These are phyloP conservation scores for Aaosphaeria arxii DNA, from an alignment of 2,329 filamentous ascomycete genomes.

Conservation along the genomic window DNA sequence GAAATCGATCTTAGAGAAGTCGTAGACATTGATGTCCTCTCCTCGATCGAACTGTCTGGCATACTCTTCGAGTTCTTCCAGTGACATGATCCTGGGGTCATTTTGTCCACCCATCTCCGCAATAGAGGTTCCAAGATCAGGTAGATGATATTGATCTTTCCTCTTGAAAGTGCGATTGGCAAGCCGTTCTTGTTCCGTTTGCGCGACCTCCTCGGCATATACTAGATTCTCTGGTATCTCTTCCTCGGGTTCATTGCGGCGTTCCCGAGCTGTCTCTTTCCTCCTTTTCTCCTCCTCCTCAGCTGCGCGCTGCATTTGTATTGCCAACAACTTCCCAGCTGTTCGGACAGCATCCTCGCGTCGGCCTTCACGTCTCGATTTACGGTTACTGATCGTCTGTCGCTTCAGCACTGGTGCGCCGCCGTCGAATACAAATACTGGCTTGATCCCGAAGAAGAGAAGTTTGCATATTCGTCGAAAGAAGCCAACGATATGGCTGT, in stretches of 20 bases:
- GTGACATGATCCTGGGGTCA: slow-evolving; percentile 93
- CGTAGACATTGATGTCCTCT: slow-evolving; percentile 82
- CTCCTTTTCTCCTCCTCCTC: slow-evolving; percentile 78
- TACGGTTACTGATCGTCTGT: slow-evolving; percentile 79
- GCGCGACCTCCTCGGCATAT: slow-evolving; percentile 86
- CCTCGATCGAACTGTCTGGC: slow-evolving; percentile 87
- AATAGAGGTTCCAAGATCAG: slow-evolving; percentile 75
- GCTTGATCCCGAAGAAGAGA: slow-evolving; percentile 91
- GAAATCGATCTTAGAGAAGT: slow-evolving; percentile 98
- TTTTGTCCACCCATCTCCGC: slow-evolving; percentile 84
- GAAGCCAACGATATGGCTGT: slow-evolving; percentile 95
- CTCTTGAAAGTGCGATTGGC: slow-evolving; percentile 78
- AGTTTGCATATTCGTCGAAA: slow-evolving; percentile 98
- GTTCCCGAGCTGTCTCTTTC: slow-evolving; percentile 43
- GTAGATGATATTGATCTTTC: slow-evolving; percentile 92
- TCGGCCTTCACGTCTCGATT: slow-evolving; percentile 77
- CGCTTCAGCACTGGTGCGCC: slow-evolving; percentile 88
- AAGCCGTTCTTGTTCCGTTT: slow-evolving; percentile 73
- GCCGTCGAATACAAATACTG: slow-evolving; percentile 97
- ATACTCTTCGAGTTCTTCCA: slow-evolving; percentile 91
- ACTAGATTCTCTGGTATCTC: slow-evolving; percentile 74
- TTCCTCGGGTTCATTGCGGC: slow-evolving; percentile 52
- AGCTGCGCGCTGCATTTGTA: slow-evolving; percentile 88
- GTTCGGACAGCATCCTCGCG: slow-evolving; percentile 91
- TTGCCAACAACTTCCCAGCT: slow-evolving; percentile 83